Conservation (phyloP, 1,139 yeast genomes). For the Candida pseudoviswanathii region DNA sequence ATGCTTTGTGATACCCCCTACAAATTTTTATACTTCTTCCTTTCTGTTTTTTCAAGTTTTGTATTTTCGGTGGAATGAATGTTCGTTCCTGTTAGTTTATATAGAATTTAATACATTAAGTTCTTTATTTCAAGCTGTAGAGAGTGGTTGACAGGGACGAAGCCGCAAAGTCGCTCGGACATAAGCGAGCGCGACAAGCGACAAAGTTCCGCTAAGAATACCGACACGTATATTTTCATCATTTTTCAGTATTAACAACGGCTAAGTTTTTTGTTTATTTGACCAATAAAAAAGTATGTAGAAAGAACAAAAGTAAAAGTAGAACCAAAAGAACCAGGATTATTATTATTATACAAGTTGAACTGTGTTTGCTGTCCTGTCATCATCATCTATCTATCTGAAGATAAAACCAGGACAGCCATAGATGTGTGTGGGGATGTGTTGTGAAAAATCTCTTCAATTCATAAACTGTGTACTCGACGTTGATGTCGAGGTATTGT, state of each 20-base stretch:
- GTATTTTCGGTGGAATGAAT: conserved; percentile 1
- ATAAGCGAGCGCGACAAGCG: too few species aligned
- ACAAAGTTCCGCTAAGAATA: background rate
- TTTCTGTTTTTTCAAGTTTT: background rate
- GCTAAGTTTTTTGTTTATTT: background rate
- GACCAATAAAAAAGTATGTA: background rate
- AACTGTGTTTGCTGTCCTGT: background rate
- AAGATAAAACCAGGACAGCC: too few species aligned
- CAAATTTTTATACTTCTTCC: background rate
- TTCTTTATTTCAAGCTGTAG: background rate
- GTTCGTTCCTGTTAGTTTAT: background rate
- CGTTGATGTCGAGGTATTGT: background rate
- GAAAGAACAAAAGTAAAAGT: background rate
- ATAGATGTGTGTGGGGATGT: too few species aligned
- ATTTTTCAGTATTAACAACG: background rate
- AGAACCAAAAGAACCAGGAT: conserved; percentile 1
- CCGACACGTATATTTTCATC: conserved; percentile 2
- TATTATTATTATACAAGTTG: conserved; percentile 1
- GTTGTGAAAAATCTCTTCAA: background rate
- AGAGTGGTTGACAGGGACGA: too few species aligned
- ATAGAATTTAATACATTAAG: conserved; percentile 1
- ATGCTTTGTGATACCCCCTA: background rate
- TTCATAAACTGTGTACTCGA: background rate
- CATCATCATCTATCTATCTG: too few species aligned
- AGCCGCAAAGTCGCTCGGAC: too few species aligned